Conservation (phyloP, 169 alveolate genomes). For the Theileria orientalis region DNA sequence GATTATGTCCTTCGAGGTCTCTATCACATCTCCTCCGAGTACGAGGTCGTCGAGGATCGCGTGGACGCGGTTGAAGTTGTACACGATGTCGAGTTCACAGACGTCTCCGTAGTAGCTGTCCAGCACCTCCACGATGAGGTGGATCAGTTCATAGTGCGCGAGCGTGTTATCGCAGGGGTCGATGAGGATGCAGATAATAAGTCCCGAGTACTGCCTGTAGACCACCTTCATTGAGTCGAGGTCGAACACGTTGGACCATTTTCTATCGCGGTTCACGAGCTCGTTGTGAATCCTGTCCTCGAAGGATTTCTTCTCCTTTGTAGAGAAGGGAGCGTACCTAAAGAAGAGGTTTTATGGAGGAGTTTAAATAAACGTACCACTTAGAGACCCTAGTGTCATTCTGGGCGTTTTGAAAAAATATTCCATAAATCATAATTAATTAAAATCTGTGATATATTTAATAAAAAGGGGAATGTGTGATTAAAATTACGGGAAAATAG, state of each 20-base stretch:
- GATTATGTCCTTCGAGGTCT: conserved; percentile 46
- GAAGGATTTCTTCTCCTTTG: conserved; percentile 28
- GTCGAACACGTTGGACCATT: conserved; percentile 60
- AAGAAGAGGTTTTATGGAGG: neutral
- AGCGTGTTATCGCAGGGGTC: conserved; percentile 93
- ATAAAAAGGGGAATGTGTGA: neutral
- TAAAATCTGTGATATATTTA: neutral
- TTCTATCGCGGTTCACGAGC: conserved; percentile 26
- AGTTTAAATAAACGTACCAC: conserved; percentile 21
- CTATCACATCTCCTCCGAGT: conserved; percentile 63
- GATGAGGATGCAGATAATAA: conserved; percentile 59
- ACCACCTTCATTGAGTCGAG: conserved; percentile 58
- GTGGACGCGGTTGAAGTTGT: conserved; percentile 95
- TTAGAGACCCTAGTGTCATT: conserved; percentile 55
- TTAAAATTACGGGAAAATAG: neutral
- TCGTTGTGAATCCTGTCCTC: conserved; percentile 45
- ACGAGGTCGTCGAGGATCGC: conserved; percentile 95
- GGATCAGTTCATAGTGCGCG: conserved; percentile 95
- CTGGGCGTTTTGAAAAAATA: conserved; percentile 54
- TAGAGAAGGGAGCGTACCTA: conserved; percentile 41
- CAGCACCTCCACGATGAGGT: conserved; percentile 95
- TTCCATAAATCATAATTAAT: conserved; percentile 57
- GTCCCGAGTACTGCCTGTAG: conserved; percentile 52
- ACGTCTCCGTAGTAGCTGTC: conserved; percentile 97
- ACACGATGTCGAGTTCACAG: conserved; percentile 92